phyloP scores from a whole-genome alignment of 2,329 filamentous ascomycete species.

The Fusarium praegraminearum region DNA sequence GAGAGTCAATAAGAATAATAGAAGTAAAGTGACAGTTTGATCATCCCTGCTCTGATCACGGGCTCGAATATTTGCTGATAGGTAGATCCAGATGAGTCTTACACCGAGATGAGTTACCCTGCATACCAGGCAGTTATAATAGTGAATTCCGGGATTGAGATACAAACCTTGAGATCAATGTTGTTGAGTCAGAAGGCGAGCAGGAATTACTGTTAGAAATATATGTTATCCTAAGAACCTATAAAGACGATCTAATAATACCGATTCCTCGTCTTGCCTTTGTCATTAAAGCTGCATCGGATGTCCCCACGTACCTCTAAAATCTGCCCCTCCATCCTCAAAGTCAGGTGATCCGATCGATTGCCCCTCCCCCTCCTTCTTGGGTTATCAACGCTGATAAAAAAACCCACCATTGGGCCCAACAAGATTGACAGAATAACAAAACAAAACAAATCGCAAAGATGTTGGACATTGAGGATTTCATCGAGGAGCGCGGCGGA shows the following conservation, averaged over 20 bases:
- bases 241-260: not conserved
- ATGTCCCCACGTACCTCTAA: not conserved
- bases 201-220: not conserved
- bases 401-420: slow-evolving; percentile 42
- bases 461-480: slow-evolving; percentile 83
- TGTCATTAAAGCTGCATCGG: not conserved
- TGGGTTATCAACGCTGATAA: slow-evolving; percentile 41
- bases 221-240: too few relatives aligned
- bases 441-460: slow-evolving; percentile 43
- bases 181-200: not conserved
- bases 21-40: not conserved
- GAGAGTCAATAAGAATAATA: too few relatives aligned
- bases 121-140: not conserved
- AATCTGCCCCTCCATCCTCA: slow-evolving; percentile 20
- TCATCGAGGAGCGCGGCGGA: slow-evolving; percentile 88
- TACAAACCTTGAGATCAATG: not conserved
- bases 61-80: not conserved
- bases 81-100: not conserved
- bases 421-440: slow-evolving; percentile 30
- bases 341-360: slow-evolving; percentile 43
- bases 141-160: not conserved
- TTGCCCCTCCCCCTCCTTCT: slow-evolving; percentile 48
- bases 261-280: not conserved
- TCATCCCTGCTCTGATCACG: not conserved
- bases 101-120: not conserved